Conservation (phyloP, 140 eudicot genomes). For the Stevia rebaudiana region DNA sequence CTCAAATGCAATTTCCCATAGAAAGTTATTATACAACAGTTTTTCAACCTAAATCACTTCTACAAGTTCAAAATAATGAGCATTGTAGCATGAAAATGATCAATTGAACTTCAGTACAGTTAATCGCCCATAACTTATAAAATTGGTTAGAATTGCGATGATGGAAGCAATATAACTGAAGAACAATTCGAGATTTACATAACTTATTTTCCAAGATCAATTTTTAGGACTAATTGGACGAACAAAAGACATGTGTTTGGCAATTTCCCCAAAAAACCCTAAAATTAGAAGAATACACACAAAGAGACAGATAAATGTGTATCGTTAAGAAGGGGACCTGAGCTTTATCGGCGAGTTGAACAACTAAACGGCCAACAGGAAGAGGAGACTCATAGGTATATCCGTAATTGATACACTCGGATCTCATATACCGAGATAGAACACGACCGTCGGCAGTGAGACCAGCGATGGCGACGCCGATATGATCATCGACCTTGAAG, state of each 20-base stretch:
- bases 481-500: slow-evolving; percentile 94
- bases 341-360: slow-evolving; percentile 97
- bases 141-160: no score
- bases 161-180: no score
- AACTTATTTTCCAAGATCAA: neutral
- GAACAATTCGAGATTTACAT: neutral
- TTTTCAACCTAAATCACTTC: neutral
- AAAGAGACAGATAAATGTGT: neutral
- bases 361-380: slow-evolving; percentile 92
- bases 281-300: neutral
- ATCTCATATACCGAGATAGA: slow-evolving; percentile 79
- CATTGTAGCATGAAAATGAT: neutral
- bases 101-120: no score
- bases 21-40: neutral
- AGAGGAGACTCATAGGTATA: slow-evolving; percentile 79
- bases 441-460: slow-evolving; percentile 98
- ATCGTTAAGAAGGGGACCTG: slow-evolving; percentile 46
- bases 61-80: neutral
- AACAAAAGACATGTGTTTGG: neutral
- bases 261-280: slow-evolving; percentile 15
- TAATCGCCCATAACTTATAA: no score
- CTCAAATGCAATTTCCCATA: slow-evolving; percentile 4
- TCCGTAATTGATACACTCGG: slow-evolving; percentile 74
- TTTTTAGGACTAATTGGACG: neutral
- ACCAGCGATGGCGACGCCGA: slow-evolving; percentile 96